phyloP scores from a whole-genome alignment of 2,329 filamentous ascomycete genomes.

The Sporothrix pseudoabietina region DNA sequence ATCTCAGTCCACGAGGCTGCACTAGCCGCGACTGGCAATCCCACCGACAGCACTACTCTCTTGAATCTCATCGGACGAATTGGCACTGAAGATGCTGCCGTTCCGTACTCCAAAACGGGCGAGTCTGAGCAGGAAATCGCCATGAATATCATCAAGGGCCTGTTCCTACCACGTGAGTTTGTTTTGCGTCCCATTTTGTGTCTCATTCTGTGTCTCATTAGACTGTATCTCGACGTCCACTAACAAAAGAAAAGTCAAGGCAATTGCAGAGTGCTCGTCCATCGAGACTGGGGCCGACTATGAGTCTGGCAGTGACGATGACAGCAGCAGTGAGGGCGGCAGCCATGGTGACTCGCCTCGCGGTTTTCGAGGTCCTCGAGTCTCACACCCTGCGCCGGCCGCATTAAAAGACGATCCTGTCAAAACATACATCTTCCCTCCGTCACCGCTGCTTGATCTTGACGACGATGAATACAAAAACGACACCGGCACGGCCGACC shows the following conservation, averaged over 20 bases:
- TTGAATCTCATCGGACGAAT: background rate
- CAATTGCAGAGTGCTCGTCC: background rate
- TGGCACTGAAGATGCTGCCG: background rate
- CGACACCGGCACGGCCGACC: background rate
- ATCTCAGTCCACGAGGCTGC: background rate
- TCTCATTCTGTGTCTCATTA: too few relatives aligned
- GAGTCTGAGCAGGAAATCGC: background rate
- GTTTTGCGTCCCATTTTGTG: background rate
- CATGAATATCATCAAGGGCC: background rate
- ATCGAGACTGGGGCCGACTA: background rate
- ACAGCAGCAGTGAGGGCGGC: too few relatives aligned
- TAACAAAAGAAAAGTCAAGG: background rate
- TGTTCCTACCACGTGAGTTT: background rate
- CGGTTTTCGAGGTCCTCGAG: background rate
- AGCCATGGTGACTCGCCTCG: background rate
- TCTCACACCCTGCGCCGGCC: too few relatives aligned
- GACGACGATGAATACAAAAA: background rate
- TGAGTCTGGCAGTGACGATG: background rate
- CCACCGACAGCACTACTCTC: background rate
- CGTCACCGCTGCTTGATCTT: constrained; percentile 23
- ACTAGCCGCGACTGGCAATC: background rate
- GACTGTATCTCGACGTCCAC: background rate
- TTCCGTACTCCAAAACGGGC: background rate
- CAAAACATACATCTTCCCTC: constrained; percentile 25
- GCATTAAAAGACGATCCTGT: background rate